Conservation (phyloP, 1,284 basidiomycete species). For the Fomitopsis betulina region DNA sequence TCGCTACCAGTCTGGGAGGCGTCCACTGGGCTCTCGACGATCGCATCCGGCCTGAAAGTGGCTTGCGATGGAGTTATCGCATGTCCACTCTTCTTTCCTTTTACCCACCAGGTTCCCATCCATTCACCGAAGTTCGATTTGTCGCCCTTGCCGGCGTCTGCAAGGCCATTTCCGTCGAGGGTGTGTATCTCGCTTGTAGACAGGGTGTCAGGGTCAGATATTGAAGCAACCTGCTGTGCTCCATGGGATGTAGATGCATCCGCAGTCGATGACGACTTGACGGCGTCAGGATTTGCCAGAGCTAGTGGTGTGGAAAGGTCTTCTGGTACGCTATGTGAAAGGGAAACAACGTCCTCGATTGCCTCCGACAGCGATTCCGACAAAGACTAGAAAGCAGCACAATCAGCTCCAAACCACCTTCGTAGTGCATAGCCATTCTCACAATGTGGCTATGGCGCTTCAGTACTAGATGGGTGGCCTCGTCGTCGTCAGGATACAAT, state of each 20-base stretch:
- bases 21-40: neutral
- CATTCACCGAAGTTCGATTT: constrained; percentile 41
- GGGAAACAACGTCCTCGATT: constrained; percentile 53
- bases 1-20: constrained; percentile 6
- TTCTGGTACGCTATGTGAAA: constrained; percentile 30
- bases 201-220: neutral
- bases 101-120: constrained; percentile 65
- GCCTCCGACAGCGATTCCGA: constrained; percentile 69
- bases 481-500: constrained; percentile 62
- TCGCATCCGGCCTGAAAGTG: constrained; percentile 16
- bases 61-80: constrained; percentile 12
- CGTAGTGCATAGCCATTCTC: constrained; percentile 16
- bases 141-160: constrained; percentile 17
- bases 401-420: neutral
- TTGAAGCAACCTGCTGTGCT: neutral
- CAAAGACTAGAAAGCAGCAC: constrained; percentile 46
- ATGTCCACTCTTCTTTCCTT: constrained; percentile 30
- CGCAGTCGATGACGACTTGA: neutral
- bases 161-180: constrained; percentile 1
- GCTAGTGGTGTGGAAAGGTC: constrained; percentile 22
- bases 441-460: constrained; percentile 56
- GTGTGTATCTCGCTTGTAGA: neutral
- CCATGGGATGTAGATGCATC: neutral
- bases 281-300: constrained; percentile 8
- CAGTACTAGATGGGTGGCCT: constrained; percentile 43